Evolutionary conservation across 495 filamentous ascomycete species (phyloP), one percentile per base, ranked within the genome.

Genomic region (Apodospora peruviana): DNA sequence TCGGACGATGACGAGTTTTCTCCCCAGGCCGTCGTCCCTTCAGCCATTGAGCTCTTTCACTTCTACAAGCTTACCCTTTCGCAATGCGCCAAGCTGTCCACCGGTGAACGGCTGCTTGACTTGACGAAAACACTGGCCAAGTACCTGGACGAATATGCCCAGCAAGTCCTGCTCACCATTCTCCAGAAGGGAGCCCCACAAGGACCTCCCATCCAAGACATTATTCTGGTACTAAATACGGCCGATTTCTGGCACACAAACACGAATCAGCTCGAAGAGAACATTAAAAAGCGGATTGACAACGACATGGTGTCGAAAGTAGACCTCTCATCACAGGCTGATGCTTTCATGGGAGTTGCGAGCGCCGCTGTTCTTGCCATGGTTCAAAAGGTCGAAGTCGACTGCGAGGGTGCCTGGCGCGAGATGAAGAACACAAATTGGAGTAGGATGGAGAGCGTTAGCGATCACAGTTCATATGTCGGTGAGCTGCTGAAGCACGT

Each of bases 351-450:
- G 79, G 90, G 90, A 3, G 90, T 97, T 43, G 91, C 90, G 2
- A 90, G 85, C 58, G 87, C 91, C 17, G 88, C 89, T 8, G 84
- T 97, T 9, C 77, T 89, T 29, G 79, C 84, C 4, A 79, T 98
- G 42, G 90, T 96, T 1, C 80, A 86, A 46, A 85, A 83, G 56
- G 86, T 95, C 9, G 90, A 96, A 56, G 49, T 85, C 5, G 84
- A 85, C 20, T 82, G 88, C 53, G 93, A 96, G 51, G 80, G 86
- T 2, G 83, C 82, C 11, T 97, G 91, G 91, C 82, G 91, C 45
- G 94, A 97, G 72, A 97, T 98, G 93, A 86, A 87, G 48, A 95
- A 95, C 60, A 93, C 83, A 0, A 85, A 90, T n/a, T 98, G 93
- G 93, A 85, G 83, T 60, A 88, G 86, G 52, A 85, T 98, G 71